Evolutionary conservation across 1,284 basidiomycete species (phyloP).

Genomic region (Puccinia triticina): DNA sequence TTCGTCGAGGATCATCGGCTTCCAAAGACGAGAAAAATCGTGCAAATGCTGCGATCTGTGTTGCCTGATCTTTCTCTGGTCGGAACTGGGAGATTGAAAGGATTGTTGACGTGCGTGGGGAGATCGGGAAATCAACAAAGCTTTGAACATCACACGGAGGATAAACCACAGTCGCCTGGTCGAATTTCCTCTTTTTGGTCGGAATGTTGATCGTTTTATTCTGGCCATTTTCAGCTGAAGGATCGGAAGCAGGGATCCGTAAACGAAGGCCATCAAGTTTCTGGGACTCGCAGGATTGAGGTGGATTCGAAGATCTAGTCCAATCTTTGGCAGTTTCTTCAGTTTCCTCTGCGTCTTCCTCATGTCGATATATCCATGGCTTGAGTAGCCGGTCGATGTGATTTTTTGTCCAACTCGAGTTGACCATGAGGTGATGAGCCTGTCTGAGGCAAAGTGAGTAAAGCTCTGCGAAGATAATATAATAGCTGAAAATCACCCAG

Average conservation of each 20-base stretch:
- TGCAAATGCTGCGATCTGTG: slow-evolving; percentile 75
- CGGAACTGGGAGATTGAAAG: slow-evolving; percentile 61
- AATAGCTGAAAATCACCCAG: slow-evolving; percentile 69
- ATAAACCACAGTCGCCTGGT: slow-evolving; percentile 8
- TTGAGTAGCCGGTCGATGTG: slow-evolving; percentile 75
- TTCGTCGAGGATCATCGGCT: slow-evolving; percentile 15
- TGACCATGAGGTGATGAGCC: slow-evolving; percentile 78
- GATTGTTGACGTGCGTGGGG: neutral
- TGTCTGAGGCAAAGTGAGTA: slow-evolving; percentile 77
- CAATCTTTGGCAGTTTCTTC: neutral
- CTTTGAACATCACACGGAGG: slow-evolving; percentile 15
- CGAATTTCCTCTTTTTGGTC: neutral
- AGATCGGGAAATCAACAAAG: slow-evolving; percentile 19
- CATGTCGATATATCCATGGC: neutral
- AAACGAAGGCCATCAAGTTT: slow-evolving; percentile 61
- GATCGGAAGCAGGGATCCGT: slow-evolving; percentile 67
- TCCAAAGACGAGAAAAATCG: slow-evolving; percentile 64
- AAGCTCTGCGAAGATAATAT: slow-evolving; percentile 79
- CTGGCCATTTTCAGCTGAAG: neutral
- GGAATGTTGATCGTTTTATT: neutral
- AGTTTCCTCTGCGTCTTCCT: neutral
- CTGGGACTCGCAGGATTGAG: slow-evolving; percentile 56
- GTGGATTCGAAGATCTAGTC: slow-evolving; percentile 54
- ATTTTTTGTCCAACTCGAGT: slow-evolving; percentile 89
- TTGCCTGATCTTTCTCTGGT: slow-evolving; percentile 91